Percentiles rank a stretch among this genome's conserved stretches.
These are phyloP conservation scores for Aspergillus pseudonomiae DNA, from an alignment of 2,329 filamentous ascomycete genomes.

Conservation along the genomic window DNA sequence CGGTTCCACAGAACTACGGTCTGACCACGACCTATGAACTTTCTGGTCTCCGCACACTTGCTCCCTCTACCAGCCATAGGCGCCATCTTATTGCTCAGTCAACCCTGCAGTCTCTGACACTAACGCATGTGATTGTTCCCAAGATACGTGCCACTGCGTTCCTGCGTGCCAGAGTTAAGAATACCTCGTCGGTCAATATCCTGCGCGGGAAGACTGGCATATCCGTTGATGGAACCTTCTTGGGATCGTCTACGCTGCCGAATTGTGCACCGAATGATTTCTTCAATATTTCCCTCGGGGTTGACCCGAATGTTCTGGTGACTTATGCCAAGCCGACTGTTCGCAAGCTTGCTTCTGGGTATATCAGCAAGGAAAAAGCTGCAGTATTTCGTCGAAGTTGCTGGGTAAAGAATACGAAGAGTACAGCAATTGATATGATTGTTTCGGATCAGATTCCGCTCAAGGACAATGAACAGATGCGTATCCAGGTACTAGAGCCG, in stretches of 20 bases:
- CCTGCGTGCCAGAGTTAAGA: slow-evolving; percentile 43
- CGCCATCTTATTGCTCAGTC: slow-evolving; percentile 44
- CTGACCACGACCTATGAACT: slow-evolving; percentile 47
- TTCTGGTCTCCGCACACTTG: slow-evolving; percentile 41
- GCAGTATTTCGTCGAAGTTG: slow-evolving; percentile 35
- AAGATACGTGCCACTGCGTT: slow-evolving; percentile 45
- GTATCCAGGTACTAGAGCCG: slow-evolving; percentile 32
- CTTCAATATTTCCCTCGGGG: slow-evolving; percentile 35
- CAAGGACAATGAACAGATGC: slow-evolving; percentile 35
- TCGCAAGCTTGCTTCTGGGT: slow-evolving; percentile 27
- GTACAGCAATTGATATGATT: slow-evolving; percentile 27
- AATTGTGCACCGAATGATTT: slow-evolving; percentile 29
- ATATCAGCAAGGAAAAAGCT: slow-evolving; percentile 36
- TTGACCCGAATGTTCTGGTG: slow-evolving; percentile 36
- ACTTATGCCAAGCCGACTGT: slow-evolving; percentile 35
- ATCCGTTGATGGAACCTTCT: slow-evolving; percentile 34
- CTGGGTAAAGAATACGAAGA: slow-evolving; percentile 37
- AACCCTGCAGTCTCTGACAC: slow-evolving; percentile 35
- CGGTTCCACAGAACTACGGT: slow-evolving; percentile 44
- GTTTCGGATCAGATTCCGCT: slow-evolving; percentile 39
- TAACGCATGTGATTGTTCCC: slow-evolving; percentile 44
- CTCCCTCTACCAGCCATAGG: slow-evolving; percentile 36
- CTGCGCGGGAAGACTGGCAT: slow-evolving; percentile 31
- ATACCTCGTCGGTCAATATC: slow-evolving; percentile 38
- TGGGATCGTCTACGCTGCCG: slow-evolving; percentile 31